Evolutionary conservation across 306 rosid genomes (phyloP), one percentile per base, ranked within the genome.

Genomic region (Astragalus membranaceus): DNA sequence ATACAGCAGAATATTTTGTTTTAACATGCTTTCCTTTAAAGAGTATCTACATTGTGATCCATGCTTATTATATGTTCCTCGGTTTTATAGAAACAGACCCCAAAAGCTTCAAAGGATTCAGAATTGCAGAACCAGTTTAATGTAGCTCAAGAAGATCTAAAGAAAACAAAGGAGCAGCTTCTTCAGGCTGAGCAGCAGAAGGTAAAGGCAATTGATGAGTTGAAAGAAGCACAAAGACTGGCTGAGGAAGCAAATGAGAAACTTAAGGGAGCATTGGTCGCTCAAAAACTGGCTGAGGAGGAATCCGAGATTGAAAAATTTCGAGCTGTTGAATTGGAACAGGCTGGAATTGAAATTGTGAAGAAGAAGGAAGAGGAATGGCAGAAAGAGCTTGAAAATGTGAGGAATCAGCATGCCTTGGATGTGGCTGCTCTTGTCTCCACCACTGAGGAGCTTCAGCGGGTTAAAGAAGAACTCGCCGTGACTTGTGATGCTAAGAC

Each of bases 251-350:
- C 95, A 46, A 84, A 80, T 79, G 96, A 79, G 79, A 91, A 88
- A 70, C 97, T 88, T 80, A 73, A 70, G 76, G 97, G 91, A 59
- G 97, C 99, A 73, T 60, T 88, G 84, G 83, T 84, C 79, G 97
- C 89, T 36, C 95, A 83, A 57, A 91, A 86, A 74, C 86, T 78
- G 43, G 99, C 97, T 0, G 92, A 94, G 75, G 95, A 90, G 74
- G 69, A 83, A 70, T 88, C 95, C 15, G 99, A 94, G 86, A 88
- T 94, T 8, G 99, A 88, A 75, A 94, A 83, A 82, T 94, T 94
- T 60, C 87, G 96, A 56, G 92, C 95, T n/a, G 85, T 94, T 14
- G 99, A 94, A 80, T 73, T 91, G 91, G 96, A 94, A 73, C 95
- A 94, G 81, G 91, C 89, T 10, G 91, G 96, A 75, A 85, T 94